Conservation (phyloP, 345 rosid genomes). For the Salix udensis region DNA sequence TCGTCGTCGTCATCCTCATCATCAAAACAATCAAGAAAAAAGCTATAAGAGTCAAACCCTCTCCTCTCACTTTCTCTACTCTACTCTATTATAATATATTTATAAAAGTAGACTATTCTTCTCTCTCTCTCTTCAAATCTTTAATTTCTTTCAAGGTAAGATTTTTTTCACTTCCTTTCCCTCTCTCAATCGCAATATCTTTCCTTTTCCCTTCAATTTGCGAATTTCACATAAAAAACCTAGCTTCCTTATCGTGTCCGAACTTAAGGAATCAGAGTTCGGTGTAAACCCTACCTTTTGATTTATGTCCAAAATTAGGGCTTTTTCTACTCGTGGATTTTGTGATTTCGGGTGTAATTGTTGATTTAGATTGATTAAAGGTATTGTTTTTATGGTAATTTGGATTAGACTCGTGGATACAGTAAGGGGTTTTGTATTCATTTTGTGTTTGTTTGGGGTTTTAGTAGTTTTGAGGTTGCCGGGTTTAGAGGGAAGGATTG, state of each 20-base stretch:
- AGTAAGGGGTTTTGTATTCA: not conserved
- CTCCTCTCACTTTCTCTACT: conserved; percentile 5
- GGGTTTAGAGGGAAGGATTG: conserved; percentile 17
- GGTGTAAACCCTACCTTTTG: conserved; percentile 47
- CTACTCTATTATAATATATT: not conserved
- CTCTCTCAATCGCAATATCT: not conserved
- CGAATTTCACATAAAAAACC: conserved; percentile 55
- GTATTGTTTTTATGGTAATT: conserved; percentile 8
- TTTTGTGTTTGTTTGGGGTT: conserved; percentile 13
- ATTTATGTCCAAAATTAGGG: conserved; percentile 8
- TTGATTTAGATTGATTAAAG: not conserved
- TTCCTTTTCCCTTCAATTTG: conserved; percentile 14
- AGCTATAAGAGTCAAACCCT: conserved; percentile 29
- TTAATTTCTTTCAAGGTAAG: conserved; percentile 30
- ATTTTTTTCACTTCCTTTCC: not conserved
- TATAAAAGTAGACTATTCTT: not conserved
- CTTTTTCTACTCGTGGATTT: conserved; percentile 16
- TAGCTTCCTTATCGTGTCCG: conserved; percentile 20
- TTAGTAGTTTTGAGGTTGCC: conserved; percentile 9
- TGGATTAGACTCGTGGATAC: conserved; percentile 13
- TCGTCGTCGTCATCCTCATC: conserved; percentile 29
- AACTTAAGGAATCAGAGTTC: conserved; percentile 2
- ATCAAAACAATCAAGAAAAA: conserved; percentile 42
- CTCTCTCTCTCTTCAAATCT: conserved; percentile 19
- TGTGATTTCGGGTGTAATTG: not conserved